phyloP scores from a whole-genome alignment of 148 eudicot species.

The Nepenthes gracilis region DNA sequence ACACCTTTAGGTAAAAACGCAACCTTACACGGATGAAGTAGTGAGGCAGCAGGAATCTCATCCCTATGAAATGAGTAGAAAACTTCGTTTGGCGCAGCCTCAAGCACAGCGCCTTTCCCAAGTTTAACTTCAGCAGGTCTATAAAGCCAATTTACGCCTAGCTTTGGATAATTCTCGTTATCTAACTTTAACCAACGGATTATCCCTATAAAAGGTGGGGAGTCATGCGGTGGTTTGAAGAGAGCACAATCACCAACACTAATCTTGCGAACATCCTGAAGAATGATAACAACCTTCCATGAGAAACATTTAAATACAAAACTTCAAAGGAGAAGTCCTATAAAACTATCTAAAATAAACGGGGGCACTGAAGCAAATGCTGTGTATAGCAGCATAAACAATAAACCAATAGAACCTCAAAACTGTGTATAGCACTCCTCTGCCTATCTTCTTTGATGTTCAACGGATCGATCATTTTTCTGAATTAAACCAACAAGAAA shows the following conservation, averaged over 20 bases:
- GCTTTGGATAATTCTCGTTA: constrained; percentile 32
- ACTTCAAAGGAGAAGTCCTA: no score
- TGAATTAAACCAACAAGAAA: no score
- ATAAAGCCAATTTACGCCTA: constrained; percentile 83
- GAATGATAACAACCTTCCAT: no score
- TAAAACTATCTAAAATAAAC: no score
- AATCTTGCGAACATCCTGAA: constrained; percentile 67
- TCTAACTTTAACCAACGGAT: constrained; percentile 31
- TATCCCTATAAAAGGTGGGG: constrained; percentile 67
- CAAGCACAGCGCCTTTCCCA: constrained; percentile 44
- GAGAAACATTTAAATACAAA: no score
- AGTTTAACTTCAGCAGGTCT: constrained; percentile 71
- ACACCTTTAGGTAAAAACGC: constrained; percentile 72
- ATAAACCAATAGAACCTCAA: no score
- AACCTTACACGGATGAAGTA: constrained; percentile 92
- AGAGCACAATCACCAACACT: constrained; percentile 79
- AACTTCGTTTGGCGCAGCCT: constrained; percentile 75
- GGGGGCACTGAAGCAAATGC: no score
- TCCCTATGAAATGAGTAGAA: constrained; percentile 83
- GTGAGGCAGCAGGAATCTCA: constrained; percentile 79
- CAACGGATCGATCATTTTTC: no score
- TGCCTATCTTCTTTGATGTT: no score
- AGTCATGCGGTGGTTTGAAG: constrained; percentile 57
- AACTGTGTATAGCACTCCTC: no score
- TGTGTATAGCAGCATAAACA: no score